These are phyloP conservation scores for Scedosporium dehoogii DNA, from an alignment of 2,329 filamentous ascomycete species.

Conservation along the genomic window DNA sequence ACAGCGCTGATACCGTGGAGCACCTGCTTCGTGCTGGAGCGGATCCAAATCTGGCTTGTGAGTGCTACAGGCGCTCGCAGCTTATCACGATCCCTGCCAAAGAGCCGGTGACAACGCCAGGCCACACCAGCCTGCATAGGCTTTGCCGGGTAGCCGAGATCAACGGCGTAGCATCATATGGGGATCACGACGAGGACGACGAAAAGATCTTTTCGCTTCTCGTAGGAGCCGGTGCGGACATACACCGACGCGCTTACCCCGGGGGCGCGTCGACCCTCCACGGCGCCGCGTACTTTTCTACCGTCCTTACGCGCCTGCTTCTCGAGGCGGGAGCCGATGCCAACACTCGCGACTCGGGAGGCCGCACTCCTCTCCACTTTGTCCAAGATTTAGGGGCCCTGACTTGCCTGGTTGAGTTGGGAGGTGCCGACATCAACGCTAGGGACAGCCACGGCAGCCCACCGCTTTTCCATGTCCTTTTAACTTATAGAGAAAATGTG, in stretches of 20 bases:
- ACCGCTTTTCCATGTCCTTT: constrained; percentile 12
- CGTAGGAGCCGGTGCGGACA: constrained; percentile 14
- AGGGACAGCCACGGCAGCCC: constrained; percentile 11
- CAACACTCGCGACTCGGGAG: constrained; percentile 10
- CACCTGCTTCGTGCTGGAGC: constrained; percentile 21
- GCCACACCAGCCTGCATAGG: neutral
- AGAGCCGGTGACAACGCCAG: neutral
- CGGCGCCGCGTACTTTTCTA: neutral
- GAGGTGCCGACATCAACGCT: constrained; percentile 16
- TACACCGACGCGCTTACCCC: constrained; percentile 11
- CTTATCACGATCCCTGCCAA: neutral
- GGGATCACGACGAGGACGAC: neutral
- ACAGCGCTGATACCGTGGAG: constrained; percentile 12
- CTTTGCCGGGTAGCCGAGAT: neutral
- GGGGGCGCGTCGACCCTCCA: constrained; percentile 14
- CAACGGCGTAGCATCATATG: too few relatives aligned
- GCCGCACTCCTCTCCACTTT: constrained; percentile 13
- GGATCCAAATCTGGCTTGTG: constrained; percentile 15
- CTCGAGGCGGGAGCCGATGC: constrained; percentile 16
- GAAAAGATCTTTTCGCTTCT: constrained; percentile 12
- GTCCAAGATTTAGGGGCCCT: constrained; percentile 7
- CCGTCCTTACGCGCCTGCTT: constrained; percentile 9
- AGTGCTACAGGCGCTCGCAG: neutral
- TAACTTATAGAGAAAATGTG: neutral
- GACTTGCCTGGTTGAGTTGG: constrained; percentile 14